phyloP scores from a whole-genome alignment of 2,329 filamentous ascomycete genomes.

The Penicillium aurantiogriseum region DNA sequence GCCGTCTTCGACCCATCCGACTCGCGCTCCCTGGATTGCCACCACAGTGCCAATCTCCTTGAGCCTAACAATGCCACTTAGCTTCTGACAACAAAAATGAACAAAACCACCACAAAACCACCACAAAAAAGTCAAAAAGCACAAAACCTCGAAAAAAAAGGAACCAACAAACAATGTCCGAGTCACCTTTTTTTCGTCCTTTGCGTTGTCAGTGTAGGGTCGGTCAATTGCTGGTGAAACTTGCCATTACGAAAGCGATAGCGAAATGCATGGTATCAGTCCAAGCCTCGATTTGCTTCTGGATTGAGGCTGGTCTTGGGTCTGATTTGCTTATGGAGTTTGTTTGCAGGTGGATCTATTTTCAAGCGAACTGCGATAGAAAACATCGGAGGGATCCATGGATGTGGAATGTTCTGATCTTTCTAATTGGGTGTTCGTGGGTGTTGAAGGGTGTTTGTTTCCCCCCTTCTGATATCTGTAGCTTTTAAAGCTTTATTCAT shows the following conservation, averaged over 20 bases:
- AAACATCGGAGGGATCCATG: background rate
- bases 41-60: slow-evolving; percentile 38
- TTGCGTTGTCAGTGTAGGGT: background rate
- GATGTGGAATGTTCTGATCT: background rate
- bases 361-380: slow-evolving; percentile 4
- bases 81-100: background rate
- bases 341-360: slow-evolving; percentile 2
- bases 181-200: background rate
- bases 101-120: background rate
- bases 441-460: background rate
- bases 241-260: slow-evolving; percentile 4
- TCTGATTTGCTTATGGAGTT: slow-evolving; percentile 6
- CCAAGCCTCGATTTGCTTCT: background rate
- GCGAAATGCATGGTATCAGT: slow-evolving; percentile 4
- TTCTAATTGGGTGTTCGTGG: slow-evolving; percentile 4
- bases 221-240: background rate
- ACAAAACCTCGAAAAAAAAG: background rate
- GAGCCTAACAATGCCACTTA: slow-evolving; percentile 20
- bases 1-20: slow-evolving; percentile 41
- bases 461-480: background rate
- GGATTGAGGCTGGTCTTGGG: background rate
- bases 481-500: background rate
- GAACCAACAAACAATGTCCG: background rate
- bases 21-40: slow-evolving; percentile 44
- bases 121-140: background rate